Base-by-base conservation (phyloP, 306 rosid species). In the Begonia fuchsioides region DNA sequence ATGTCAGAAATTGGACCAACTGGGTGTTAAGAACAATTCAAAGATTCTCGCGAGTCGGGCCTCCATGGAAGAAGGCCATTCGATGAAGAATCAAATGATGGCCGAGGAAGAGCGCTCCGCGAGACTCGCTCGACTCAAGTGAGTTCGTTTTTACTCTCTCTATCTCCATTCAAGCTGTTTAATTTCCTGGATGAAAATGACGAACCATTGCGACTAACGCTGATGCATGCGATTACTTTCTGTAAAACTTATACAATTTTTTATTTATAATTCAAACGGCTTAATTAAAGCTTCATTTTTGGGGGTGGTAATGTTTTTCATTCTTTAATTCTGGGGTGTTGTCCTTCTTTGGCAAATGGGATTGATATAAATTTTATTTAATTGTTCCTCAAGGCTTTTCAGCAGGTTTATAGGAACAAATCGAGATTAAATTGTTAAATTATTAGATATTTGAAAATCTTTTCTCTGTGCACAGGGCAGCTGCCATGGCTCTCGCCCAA, bases 71-170 rank as follows among this genome's bases (percentile, higher is more conserved):
- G 88, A 77, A 58, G 86, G 77, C 0, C 57, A 56, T 53, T 70
- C 69, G 6, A 57, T 87, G 41, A 55, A 63, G 46, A 43, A 44
- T 47, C 72, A 68, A 57, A 50, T 81, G 65, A 60, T 83, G 69
- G 93, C 94, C 1, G 83, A 81, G 17, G 94, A 76, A n/a, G 90
- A 88, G 56, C 88, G 90, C 59, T 62, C 72, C 43, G 38, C 48
- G 14, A 72, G 95, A 63, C 86, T 88, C 43, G 49, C 69, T 18
- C 77, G 93, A 48, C 59, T 88, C 62, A 88, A 75, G 97, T 83
- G 47, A 55, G 73, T 4, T 19, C 26, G 2, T 4, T 19, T 4
- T 19, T 4, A 1, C 26, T 19, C 49, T 9, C 14, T 54, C 7
- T 38, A 6, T 15, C 20, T 44, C 20, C 13, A 18, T 11, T 18